Conservation (phyloP, 805 yeast genomes). For the Barnettozyma vustinii region DNA sequence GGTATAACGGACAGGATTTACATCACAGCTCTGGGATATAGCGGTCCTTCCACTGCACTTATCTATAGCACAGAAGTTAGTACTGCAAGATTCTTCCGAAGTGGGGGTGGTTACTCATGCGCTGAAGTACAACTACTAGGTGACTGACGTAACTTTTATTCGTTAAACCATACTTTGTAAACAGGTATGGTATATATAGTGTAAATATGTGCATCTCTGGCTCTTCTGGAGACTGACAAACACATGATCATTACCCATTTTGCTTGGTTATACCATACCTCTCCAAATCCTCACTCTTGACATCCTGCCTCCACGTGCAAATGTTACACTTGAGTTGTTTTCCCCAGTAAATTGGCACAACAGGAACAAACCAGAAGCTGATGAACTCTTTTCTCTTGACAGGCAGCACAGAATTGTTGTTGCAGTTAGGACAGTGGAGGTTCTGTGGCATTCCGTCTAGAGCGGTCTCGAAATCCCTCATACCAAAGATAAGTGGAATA, state of each 20-base stretch:
- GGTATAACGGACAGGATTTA: no score
- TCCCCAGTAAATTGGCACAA: conserved; percentile 45
- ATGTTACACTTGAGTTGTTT: conserved; percentile 45
- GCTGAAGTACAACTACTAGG: no score
- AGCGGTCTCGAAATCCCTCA: conserved; percentile 23
- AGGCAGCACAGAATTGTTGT: conserved; percentile 47
- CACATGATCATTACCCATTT: background rate
- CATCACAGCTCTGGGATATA: no score
- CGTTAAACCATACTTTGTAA: no score
- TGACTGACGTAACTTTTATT: no score
- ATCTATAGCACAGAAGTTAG: no score
- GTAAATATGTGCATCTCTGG: background rate
- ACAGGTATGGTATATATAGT: background rate
- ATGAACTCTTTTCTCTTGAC: conserved; percentile 47
- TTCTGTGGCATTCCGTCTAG: conserved; percentile 20
- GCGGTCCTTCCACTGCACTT: no score
- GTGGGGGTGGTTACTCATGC: no score
- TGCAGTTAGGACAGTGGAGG: conserved; percentile 50
- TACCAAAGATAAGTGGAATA: conserved; percentile 27
- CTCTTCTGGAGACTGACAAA: background rate
- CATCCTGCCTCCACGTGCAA: conserved; percentile 43
- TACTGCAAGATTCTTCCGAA: no score
- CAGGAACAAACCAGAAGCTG: conserved; percentile 46
- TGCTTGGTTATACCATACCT: conserved; percentile 16
- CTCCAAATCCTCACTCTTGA: conserved; percentile 25